These are phyloP conservation scores for Ophiostoma piceae DNA, from an alignment of 2,329 filamentous ascomycete genomes.

Conservation along the genomic window DNA sequence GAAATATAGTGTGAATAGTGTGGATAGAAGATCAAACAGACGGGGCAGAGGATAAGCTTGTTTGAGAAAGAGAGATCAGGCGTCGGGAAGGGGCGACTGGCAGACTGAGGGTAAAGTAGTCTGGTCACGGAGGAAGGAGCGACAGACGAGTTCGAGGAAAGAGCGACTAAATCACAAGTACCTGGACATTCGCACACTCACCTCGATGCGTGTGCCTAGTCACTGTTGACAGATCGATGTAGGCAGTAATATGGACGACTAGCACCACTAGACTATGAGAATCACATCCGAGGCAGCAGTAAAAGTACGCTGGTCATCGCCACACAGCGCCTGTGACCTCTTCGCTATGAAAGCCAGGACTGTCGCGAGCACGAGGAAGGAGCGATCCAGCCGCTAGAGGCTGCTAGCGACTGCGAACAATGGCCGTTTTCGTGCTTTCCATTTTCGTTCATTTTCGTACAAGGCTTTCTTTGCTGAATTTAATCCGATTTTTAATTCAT, in stretches of 20 bases:
- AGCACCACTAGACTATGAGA: too few relatives aligned
- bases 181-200: neutral
- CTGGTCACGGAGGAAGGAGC: neutral
- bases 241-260: neutral
- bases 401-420: neutral
- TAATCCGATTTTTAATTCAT: neutral
- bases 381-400: neutral
- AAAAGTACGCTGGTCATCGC: slow-evolving; percentile 1
- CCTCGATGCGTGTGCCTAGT: neutral
- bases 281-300: neutral
- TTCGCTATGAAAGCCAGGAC: neutral
- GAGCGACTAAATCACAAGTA: neutral
- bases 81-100: slow-evolving; percentile 7
- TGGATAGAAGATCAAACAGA: neutral
- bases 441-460: neutral
- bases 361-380: slow-evolving; percentile 5
- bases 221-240: neutral
- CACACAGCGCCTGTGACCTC: slow-evolving; percentile 16
- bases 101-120: neutral
- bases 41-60: neutral
- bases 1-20: neutral
- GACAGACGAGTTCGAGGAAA: neutral
- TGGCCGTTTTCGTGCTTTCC: neutral
- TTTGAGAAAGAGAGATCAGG: slow-evolving; percentile 11
- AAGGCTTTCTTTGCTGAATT: neutral